These are phyloP conservation scores for Herpomyces periplanetae DNA, from an alignment of 2,329 filamentous ascomycete genomes.

Conservation along the genomic window DNA sequence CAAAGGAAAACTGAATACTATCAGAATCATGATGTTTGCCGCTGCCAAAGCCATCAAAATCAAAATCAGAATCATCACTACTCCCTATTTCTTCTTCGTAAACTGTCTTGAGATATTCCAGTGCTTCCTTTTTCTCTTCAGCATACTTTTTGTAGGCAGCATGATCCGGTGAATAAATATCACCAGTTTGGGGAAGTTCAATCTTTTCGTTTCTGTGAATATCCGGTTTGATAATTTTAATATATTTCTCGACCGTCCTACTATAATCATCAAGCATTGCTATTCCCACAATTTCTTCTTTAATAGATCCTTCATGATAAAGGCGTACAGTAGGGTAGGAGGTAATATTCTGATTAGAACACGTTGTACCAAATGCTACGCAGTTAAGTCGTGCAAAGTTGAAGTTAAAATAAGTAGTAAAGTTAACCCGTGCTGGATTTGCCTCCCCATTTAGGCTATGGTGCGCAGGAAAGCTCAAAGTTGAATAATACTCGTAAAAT, in stretches of 20 bases:
- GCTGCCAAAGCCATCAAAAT: too few species aligned
- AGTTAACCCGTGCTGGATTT: slow-evolving; percentile 18
- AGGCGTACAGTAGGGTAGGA: slow-evolving; percentile 39
- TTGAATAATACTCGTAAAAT: slow-evolving; percentile 78
- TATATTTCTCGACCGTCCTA: slow-evolving; percentile 18
- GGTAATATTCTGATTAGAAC: slow-evolving; percentile 20
- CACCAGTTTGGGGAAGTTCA: slow-evolving; percentile 29
- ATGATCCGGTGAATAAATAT: too few species aligned
- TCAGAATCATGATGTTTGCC: too few species aligned
- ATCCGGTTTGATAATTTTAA: slow-evolving; percentile 36
- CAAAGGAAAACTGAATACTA: too few species aligned
- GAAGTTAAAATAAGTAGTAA: slow-evolving; percentile 53
- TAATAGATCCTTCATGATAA: too few species aligned
- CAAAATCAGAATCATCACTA: too few species aligned
- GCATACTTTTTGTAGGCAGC: too few species aligned
- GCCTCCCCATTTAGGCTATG: slow-evolving; percentile 9
- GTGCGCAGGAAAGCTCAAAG: slow-evolving; percentile 22
- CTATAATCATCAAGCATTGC: too few species aligned
- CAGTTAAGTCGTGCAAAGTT: slow-evolving; percentile 62
- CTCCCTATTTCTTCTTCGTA: too few species aligned
- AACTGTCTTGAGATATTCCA: too few species aligned
- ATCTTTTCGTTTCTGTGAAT: slow-evolving; percentile 26
- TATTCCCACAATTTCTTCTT: too few species aligned
- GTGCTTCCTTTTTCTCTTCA: too few species aligned
- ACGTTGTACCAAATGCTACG: slow-evolving; percentile 39